Base-by-base conservation (phyloP, 1,284 basidiomycete genomes). In the Pseudozyma hubeiensis region DNA sequence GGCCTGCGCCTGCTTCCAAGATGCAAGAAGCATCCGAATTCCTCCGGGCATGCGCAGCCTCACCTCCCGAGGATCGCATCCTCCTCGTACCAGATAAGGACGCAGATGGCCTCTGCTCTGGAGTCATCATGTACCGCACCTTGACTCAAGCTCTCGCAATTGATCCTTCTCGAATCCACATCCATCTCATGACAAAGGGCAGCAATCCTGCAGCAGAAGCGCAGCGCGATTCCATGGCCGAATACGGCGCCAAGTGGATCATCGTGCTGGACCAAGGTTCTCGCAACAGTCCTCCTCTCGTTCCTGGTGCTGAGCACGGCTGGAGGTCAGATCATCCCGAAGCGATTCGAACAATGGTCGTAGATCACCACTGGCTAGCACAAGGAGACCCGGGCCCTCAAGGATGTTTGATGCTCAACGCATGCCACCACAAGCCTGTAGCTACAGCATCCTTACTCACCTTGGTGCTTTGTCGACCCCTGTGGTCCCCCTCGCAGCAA, bases 261-360 rank as follows among this genome's bases (percentile, higher is more conserved):
- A 64, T 78, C 11, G 69, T 79, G 0, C 75, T 79, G 33, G 75
- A 79, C 37, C 76, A 79, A 44, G 78, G 75, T n/a, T 78, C 73
- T n/a, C 53, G 69, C n/a, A 69, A 65, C 6, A 64, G 69, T 1
- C 78, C 78, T 1, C 40, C 69, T 13, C 45, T 79, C 7, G 64
- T 74, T 1, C 51, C 51, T 3, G 74, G 66, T n/a, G 75, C 66
- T 0, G 77, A 79, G 53, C 53, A 66, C 5, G 77, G 74, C 3
- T 79, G 74, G 74, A 35, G 44, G 7, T 67, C 63, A 9, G 35
- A 48, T 3, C 37, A 47, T 13, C 17, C 41, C 9, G 56, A 66
- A 10, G 65, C 62, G 2, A 49, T 75, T 0, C 47, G 58, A 5
- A 71, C 59, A 2, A 71, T 79, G 69, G 69, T 79, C 4, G 62